Base-by-base conservation (phyloP, 106 monocot species). In the Acorus calamus region DNA sequence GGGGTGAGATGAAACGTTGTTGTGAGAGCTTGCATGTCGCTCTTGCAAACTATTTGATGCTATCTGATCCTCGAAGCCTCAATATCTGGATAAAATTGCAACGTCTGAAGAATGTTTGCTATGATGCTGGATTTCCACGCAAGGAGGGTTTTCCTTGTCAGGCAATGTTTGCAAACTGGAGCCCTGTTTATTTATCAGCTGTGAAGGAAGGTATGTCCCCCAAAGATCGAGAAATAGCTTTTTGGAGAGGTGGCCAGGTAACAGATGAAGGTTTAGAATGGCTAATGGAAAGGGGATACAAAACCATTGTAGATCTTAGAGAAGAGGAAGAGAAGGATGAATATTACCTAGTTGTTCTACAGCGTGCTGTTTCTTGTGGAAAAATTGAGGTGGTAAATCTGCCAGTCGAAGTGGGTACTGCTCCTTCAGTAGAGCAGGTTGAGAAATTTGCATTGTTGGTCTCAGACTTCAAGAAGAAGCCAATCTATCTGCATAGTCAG, bases 221-320 rank as follows among this genome's bases (percentile, higher is more conserved):
- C 42, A 84, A 72, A 66, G 76, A 93, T 79, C 52, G 47, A 71
- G 92, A 86, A 56, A 81, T 88, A n/a, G 85, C 83, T 70, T 99
- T 99, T 73, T 99, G 98, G 98, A 88, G 85, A 56, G 98, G 94
- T 75, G 94, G 89, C 11, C 94, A 94, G 66, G 86, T 89, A 46
- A 94, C 94, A 9, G 84, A 78, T 77, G 98, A 92, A 74, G 98
- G 92, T 57, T 73, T 88, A 66, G 43, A 60, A 2, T 99, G 98
- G 98, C 62, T 99, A 58, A 42, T 99, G 59, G 73, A 86, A 13
- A 84, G 80, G 28, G 88, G 81, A 45, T 92, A 81, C 61, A 99
- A 86, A 76, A 99, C 92, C 59, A 81, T 92, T 47, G 92, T 99
- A 49, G 92, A 99, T 86, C 81, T 99, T 51, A 86, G 86, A 53